Percentiles rank a stretch among this genome's conserved stretches.
phyloP scores from a whole-genome alignment of 257 asterid genomes.

The Pogostemon cablin region DNA sequence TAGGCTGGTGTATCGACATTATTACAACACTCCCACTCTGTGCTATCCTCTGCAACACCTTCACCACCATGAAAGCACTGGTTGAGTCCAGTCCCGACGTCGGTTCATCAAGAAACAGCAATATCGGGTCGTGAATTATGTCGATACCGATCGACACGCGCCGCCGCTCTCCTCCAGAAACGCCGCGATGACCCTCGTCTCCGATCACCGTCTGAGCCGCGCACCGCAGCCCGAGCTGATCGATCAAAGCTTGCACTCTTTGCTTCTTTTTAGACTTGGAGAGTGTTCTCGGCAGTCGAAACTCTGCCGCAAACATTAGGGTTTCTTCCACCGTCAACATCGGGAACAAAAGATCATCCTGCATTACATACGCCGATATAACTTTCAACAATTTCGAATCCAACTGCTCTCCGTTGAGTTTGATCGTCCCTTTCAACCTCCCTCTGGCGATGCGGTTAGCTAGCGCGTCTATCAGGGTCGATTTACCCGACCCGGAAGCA shows the following conservation, averaged over 20 bases:
- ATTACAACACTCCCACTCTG: slow-evolving; percentile 74
- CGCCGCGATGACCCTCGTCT: slow-evolving; percentile 68
- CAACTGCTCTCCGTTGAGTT: slow-evolving; percentile 57
- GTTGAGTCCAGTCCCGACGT: slow-evolving; percentile 86
- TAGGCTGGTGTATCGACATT: slow-evolving; percentile 89
- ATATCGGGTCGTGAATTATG: slow-evolving; percentile 79
- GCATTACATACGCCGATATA: slow-evolving; percentile 82
- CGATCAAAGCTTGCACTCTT: slow-evolving; percentile 48
- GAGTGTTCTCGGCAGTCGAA: slow-evolving; percentile 55
- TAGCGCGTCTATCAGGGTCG: slow-evolving; percentile 67
- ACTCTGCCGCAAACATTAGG: slow-evolving; percentile 73
- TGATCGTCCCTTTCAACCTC: slow-evolving; percentile 55
- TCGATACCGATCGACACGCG: slow-evolving; percentile 84
- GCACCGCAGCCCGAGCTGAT: slow-evolving; percentile 47
- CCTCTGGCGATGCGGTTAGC: slow-evolving; percentile 63
- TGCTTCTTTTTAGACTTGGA: slow-evolving; percentile 44
- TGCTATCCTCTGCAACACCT: slow-evolving; percentile 72
- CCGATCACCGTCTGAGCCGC: slow-evolving; percentile 54
- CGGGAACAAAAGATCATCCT: slow-evolving; percentile 68
- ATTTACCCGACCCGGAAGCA: slow-evolving; percentile 75
- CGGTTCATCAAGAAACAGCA: slow-evolving; percentile 78
- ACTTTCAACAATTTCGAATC: slow-evolving; percentile 54
- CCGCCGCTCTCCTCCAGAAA: slow-evolving; percentile 70
- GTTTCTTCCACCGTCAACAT: slow-evolving; percentile 83
- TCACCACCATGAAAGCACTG: slow-evolving; percentile 77